Conservation (phyloP, 2,329 filamentous ascomycete species). For the Fusarium aywerte region DNA sequence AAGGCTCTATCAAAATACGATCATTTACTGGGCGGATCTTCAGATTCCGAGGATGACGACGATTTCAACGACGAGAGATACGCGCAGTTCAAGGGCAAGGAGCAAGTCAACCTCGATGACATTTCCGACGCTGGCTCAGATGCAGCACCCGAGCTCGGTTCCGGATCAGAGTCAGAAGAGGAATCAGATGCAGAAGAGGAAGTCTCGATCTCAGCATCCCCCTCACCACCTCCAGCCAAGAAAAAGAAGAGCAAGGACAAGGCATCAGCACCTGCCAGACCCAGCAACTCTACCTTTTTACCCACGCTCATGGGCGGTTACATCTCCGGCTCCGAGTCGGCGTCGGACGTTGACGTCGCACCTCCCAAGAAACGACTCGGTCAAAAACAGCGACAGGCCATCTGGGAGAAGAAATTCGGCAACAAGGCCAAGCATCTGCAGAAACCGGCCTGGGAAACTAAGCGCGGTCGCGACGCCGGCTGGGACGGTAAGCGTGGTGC, state of each 20-base stretch:
- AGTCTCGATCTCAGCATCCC: constrained; percentile 47
- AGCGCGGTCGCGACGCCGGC: constrained; percentile 57
- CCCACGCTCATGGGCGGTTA: constrained; percentile 84
- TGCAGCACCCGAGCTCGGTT: constrained; percentile 47
- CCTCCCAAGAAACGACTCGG: constrained; percentile 78
- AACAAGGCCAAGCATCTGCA: constrained; percentile 74
- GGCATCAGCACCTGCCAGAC: constrained; percentile 14
- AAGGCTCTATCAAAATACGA: constrained; percentile 56
- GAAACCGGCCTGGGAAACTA: constrained; percentile 49
- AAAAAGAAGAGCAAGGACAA: constrained; percentile 50
- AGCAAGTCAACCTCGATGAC: constrained; percentile 54
- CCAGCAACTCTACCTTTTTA: constrained; percentile 69
- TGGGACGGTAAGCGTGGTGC: constrained; percentile 70
- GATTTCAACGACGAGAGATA: constrained; percentile 51
- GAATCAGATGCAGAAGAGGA: constrained; percentile 26
- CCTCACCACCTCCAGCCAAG: constrained; percentile 50
- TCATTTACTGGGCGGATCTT: constrained; percentile 58
- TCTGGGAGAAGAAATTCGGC: constrained; percentile 85
- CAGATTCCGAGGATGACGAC: constrained; percentile 54
- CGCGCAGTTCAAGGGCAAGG: constrained; percentile 48
- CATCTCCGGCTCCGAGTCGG: constrained; percentile 78
- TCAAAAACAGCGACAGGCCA: constrained; percentile 79
- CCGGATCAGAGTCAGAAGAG: constrained; percentile 38
- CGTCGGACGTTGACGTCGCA: constrained; percentile 73
- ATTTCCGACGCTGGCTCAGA: constrained; percentile 54